Evolutionary conservation across 192 early-diverging fungal species (phyloP), one percentile per base, ranked within the genome.

Genomic region (Obelidium mucronatum): DNA sequence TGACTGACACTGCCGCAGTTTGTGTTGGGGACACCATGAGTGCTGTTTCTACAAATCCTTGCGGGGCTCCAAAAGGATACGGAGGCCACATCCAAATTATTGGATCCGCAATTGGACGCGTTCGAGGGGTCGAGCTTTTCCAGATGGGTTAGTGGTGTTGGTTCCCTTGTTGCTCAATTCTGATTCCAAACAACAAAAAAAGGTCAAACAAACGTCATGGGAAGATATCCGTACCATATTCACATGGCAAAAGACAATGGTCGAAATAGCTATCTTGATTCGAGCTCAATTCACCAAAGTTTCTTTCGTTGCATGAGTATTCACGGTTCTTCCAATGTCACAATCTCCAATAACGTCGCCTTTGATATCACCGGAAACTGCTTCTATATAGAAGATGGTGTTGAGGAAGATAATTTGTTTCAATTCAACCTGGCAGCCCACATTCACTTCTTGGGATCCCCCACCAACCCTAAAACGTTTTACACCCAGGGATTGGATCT

Each of bases 141-240:
- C 73, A 75, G 15, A 77, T 77, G 76, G 76, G 76, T 62, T 19
- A 66, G 40, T 62, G 24, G 24, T 24, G 19, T 19, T 30, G 17
- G 24, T 62, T 61, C 26, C n/a, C 11, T 17, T 60, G 19, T 61
- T 1, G 13, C 17, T 58, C 19, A 59, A 71, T 15, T 24, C 33
- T 17, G 15, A 35, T 2, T 13, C 31, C 37, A 11, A 44, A 44
- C 42, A 44, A 44, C 42, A 44, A 5, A 5, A 44, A 44, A 44
- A 64, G 69, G 63, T 34, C 77, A 78, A 79, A 78, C 77, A 24
- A 78, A 78, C 44, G 77, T 78, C 8, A 74, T 78, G 77, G 77
- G 77, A 31, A 66, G 77, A 40, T 78, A 78, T 55, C 77, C 77
- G 13, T 75, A 62, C 59, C 77, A 78, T 31, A 37, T 78, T 15